These are phyloP conservation scores for Helotiales sp. DNA, from an alignment of 2,329 filamentous ascomycete species.

Conservation along the genomic window DNA sequence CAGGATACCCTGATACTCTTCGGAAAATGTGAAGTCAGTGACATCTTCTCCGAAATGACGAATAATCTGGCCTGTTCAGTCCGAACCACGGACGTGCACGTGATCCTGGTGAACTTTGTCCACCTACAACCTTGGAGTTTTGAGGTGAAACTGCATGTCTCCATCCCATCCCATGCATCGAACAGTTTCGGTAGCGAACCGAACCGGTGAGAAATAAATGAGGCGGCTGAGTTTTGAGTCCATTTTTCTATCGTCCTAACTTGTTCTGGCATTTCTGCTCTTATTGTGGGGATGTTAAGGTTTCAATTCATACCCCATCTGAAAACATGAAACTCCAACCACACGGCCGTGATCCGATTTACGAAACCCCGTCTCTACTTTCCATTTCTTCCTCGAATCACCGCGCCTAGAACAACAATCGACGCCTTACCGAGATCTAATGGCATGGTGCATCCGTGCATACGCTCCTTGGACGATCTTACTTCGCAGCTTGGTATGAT, in stretches of 20 bases:
- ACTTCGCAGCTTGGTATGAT: slow-evolving; percentile 7
- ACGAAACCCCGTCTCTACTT: not conserved
- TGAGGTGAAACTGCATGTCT: not conserved
- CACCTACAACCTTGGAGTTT: not conserved
- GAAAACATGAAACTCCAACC: slow-evolving; percentile 14
- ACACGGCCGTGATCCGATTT: not conserved
- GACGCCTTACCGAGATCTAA: slow-evolving; percentile 10
- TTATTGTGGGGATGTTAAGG: slow-evolving; percentile 2
- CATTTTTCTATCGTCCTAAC: not conserved
- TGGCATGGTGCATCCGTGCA: not conserved
- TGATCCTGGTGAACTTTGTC: not conserved
- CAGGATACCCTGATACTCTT: not conserved
- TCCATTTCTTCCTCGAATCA: slow-evolving; percentile 9
- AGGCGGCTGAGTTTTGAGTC: not conserved
- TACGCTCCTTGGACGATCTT: not conserved
- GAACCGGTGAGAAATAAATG: not conserved
- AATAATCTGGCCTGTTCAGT: not conserved
- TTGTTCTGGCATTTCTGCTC: not conserved
- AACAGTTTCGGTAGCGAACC: not conserved
- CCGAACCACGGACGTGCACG: not conserved
- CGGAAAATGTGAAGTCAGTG: not conserved
- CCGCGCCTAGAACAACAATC: slow-evolving; percentile 1
- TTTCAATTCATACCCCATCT: slow-evolving; percentile 9
- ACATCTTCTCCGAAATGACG: not conserved
- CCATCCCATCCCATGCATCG: not conserved